Percentiles rank a stretch among this genome's conserved stretches.
Evolutionary conservation across 2,329 filamentous ascomycete species (phyloP).

Genomic region (Pyrenophora seminiperda): DNA sequence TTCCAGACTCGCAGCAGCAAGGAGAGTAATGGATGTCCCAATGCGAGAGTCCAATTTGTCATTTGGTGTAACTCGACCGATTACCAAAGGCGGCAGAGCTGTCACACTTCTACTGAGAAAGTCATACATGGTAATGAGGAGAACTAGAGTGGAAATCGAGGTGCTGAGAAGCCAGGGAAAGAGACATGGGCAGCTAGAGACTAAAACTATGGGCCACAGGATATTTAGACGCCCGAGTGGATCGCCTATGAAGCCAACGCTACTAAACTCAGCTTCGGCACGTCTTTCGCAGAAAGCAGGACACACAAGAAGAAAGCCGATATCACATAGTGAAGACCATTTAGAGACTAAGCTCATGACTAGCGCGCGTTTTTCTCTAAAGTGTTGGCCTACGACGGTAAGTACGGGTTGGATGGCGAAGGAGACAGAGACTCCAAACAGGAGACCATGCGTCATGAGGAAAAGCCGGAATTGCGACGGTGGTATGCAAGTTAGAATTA

Average conservation of each 20-base stretch:
- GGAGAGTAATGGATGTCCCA: conserved; percentile 66
- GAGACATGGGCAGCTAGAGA: conserved; percentile 54
- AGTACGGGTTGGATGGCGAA: conserved; percentile 51
- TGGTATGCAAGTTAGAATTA: conserved; percentile 34
- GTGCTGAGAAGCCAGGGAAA: conserved; percentile 60
- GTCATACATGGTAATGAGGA: conserved; percentile 71
- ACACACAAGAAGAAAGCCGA: conserved; percentile 63
- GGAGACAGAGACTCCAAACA: conserved; percentile 52
- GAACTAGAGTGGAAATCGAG: conserved; percentile 63
- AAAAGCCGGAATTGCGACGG: conserved; percentile 48
- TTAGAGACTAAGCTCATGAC: conserved; percentile 52
- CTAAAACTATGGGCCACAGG: conserved; percentile 56
- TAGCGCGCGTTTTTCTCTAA: conserved; percentile 49
- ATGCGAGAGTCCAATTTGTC: conserved; percentile 71
- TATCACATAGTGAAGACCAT: conserved; percentile 51
- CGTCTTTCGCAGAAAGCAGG: too few relatives aligned
- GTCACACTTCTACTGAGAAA: conserved; percentile 72
- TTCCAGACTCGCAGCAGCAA: conserved; percentile 68
- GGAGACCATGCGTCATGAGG: conserved; percentile 53
- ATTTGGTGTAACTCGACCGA: conserved; percentile 74
- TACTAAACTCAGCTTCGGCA: too few relatives aligned
- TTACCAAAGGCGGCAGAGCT: conserved; percentile 64
- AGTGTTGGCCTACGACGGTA: conserved; percentile 52
- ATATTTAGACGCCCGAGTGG: conserved; percentile 60
- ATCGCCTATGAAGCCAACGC: conserved; percentile 59